phyloP scores from a whole-genome alignment of 2,329 filamentous ascomycete species.

The Cercospora beticola region DNA sequence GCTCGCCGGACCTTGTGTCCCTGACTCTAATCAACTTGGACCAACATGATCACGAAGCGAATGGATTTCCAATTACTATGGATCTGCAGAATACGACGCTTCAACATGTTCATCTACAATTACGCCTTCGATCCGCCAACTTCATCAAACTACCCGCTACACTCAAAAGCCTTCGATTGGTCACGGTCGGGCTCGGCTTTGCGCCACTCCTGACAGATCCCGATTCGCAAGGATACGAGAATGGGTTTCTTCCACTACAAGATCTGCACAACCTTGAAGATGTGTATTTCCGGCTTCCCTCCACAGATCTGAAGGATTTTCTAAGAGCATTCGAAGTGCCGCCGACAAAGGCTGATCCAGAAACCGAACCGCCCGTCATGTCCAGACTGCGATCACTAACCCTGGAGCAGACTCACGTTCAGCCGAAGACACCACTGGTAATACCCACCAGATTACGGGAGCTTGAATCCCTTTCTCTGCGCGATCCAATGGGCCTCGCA shows the following conservation, averaged over 20 bases:
- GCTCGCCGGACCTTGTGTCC: constrained; percentile 1
- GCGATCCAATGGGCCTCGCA: background rate
- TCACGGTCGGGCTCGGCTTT: background rate
- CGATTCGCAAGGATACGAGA: background rate
- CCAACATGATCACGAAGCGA: background rate
- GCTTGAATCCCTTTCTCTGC: background rate
- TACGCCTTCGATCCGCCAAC: background rate
- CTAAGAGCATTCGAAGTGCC: background rate
- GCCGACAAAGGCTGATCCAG: background rate
- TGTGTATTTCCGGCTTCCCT: background rate
- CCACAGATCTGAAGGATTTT: background rate
- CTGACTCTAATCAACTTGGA: constrained; percentile 10
- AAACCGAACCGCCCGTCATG: background rate
- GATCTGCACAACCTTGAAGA: background rate
- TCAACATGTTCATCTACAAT: constrained; percentile 8
- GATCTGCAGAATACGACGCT: constrained; percentile 15
- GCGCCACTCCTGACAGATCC: background rate
- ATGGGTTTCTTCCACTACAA: background rate
- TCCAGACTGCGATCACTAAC: background rate
- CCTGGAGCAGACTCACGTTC: background rate
- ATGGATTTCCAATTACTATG: background rate
- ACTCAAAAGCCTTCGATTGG: background rate
- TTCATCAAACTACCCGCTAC: constrained; percentile 14
- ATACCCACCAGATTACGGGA: background rate
- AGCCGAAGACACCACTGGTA: background rate